phyloP scores from a whole-genome alignment of 768 basidiomycete genomes.

The Phaeolepiota aurea region DNA sequence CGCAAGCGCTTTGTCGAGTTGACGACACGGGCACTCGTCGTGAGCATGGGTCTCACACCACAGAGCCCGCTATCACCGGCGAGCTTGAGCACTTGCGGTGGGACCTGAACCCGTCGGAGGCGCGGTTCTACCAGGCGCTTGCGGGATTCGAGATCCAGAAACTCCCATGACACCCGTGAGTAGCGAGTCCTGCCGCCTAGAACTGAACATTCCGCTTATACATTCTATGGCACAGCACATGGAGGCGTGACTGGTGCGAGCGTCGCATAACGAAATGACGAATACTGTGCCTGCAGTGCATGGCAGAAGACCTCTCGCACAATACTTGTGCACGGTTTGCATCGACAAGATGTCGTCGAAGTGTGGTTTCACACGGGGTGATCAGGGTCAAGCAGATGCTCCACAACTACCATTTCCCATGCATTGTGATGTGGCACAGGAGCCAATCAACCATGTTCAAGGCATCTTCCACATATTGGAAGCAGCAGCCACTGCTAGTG shows the following conservation, averaged over 20 bases:
- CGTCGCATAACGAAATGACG: constrained; percentile 21
- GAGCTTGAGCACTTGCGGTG: constrained; percentile 21
- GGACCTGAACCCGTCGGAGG: constrained; percentile 22
- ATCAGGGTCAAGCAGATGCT: constrained; percentile 11
- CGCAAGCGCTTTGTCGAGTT: constrained; percentile 22
- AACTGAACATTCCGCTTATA: too few relatives aligned
- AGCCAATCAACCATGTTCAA: too few relatives aligned
- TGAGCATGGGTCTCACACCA: constrained; percentile 20
- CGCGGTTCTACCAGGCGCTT: constrained; percentile 24
- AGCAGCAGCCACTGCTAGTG: too few relatives aligned
- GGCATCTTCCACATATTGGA: too few relatives aligned
- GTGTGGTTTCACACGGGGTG: constrained; percentile 18
- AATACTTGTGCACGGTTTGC: constrained; percentile 22
- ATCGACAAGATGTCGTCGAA: constrained; percentile 18
- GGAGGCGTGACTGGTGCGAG: constrained; percentile 24
- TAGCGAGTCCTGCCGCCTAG: neutral
- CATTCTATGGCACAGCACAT: constrained; percentile 4
- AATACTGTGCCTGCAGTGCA: constrained; percentile 22
- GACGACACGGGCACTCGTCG: constrained; percentile 18
- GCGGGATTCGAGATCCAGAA: constrained; percentile 24
- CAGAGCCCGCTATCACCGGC: constrained; percentile 16
- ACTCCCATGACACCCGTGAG: constrained; percentile 27
- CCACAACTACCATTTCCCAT: neutral
- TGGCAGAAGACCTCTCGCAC: constrained; percentile 22
- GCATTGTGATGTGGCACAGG: too few relatives aligned